Evolutionary conservation across 495 filamentous ascomycete genomes (phyloP).

Genomic region (Pyronema omphalodes): DNA sequence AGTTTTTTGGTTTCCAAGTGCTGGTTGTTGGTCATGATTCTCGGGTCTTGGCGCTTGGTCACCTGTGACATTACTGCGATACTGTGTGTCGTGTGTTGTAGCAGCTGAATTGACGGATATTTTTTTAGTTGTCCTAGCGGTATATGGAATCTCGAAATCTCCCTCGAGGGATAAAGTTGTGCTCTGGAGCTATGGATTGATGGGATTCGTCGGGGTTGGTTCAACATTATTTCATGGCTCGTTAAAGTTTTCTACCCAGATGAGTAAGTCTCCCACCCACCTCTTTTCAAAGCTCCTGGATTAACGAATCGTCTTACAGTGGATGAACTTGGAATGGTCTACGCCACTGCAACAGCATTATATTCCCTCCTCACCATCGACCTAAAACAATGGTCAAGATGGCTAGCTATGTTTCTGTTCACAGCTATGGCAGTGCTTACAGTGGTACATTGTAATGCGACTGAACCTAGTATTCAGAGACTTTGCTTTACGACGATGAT

Average conservation of each 20-base stretch:
- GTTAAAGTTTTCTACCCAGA: slow-evolving; percentile 34
- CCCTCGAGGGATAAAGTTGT: background rate
- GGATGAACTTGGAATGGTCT: slow-evolving; percentile 33
- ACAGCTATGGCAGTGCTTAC: slow-evolving; percentile 9
- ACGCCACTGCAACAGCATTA: slow-evolving; percentile 28
- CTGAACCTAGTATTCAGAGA: slow-evolving; percentile 27
- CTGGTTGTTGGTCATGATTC: no score
- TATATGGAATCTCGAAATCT: slow-evolving; percentile 24
- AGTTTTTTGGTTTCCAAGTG: background rate
- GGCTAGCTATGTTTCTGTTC: background rate
- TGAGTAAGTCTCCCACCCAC: slow-evolving; percentile 22
- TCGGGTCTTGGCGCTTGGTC: no score
- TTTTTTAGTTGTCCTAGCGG: slow-evolving; percentile 26
- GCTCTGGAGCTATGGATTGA: slow-evolving; percentile 28
- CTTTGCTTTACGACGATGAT: slow-evolving; percentile 16
- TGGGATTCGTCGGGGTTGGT: slow-evolving; percentile 32
- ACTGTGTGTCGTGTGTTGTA: no score
- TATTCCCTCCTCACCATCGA: slow-evolving; percentile 29
- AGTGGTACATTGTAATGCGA: slow-evolving; percentile 27
- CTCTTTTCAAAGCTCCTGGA: no score
- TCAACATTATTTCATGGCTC: slow-evolving; percentile 29
- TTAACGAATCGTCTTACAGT: slow-evolving; percentile 1
- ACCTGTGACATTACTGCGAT: no score
- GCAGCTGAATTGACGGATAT: no score
- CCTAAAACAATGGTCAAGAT: background rate